Percentiles rank a stretch among this genome's conserved stretches.
These are phyloP conservation scores for Pythium brachiatum DNA, from an alignment of 352 stramenopile species.

Conservation along the genomic window DNA sequence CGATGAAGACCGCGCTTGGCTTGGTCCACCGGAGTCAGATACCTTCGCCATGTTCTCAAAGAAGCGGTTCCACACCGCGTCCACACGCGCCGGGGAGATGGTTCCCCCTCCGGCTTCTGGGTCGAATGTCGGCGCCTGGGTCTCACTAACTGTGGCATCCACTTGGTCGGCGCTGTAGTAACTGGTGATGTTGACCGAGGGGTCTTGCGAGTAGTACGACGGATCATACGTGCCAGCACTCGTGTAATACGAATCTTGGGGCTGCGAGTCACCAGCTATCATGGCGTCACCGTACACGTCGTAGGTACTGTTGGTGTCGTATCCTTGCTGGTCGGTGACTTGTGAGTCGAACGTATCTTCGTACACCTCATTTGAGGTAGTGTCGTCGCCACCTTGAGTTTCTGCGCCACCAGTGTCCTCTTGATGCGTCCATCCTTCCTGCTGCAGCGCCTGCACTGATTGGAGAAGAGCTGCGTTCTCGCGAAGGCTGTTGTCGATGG, in stretches of 20 bases:
- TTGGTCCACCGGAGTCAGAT: slow-evolving; percentile 19
- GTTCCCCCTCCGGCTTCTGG: not conserved
- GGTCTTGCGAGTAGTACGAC: slow-evolving; percentile 1
- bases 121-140: not conserved
- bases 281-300: not conserved
- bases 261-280: not conserved
- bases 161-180: not conserved
- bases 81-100: slow-evolving; percentile 45
- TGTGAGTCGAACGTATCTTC: slow-evolving; percentile 7
- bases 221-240: not conserved
- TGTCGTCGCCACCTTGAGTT: slow-evolving; percentile 12
- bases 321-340: not conserved
- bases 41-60: slow-evolving; percentile 61
- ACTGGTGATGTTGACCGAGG: not conserved
- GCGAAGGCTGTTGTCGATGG: slow-evolving; percentile 43
- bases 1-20: not conserved
- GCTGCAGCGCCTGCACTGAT: slow-evolving; percentile 38
- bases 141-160: too few relatives aligned
- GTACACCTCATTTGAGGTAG: slow-evolving; percentile 12
- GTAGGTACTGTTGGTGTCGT: not conserved
- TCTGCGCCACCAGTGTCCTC: not conserved
- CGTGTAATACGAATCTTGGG: not conserved
- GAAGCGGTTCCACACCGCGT: slow-evolving; percentile 74
- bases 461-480: slow-evolving; percentile 48
- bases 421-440: slow-evolving; percentile 18